Evolutionary conservation across 805 yeast genomes (phyloP), one percentile per base, ranked within the genome.

Genomic region (Teunomyces tritomae): DNA sequence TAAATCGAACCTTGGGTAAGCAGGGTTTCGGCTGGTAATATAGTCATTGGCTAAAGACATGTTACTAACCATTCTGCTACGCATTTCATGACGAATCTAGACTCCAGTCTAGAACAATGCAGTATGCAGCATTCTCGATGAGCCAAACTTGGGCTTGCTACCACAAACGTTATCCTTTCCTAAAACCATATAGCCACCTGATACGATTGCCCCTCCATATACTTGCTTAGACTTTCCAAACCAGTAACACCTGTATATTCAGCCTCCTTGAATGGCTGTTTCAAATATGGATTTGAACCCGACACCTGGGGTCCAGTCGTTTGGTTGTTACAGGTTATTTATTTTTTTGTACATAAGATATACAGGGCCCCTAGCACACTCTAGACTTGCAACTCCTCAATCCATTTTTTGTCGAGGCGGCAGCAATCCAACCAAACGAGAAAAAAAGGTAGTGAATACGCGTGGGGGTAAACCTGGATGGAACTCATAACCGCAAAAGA

Each of bases 71-170:
- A 20, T 11, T 20, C 11, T 24, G 26, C 27, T 24, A 37, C 28
- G 10, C 40, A 37, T 26, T 37, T 24, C 40, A 37, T 8, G 8
- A 20, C 40, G 40, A 37, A 37, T 37, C 40, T 37, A 37, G 40
- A 37, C 40, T 37, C 27, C 17, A 26, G 40, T 37, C 40, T 37
- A 37, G 40, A 37, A 37, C 40, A 37, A 24, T 37, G n/a, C 10
- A 28, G 14, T 14, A n/a, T 35, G 39, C 14, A 16, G 39, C 39
- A 37, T 37, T 10, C 40, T n/a, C 40, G 14, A n/a, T 8, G 34
- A 32, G 14, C 5, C 17, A 11, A 32, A 32, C 8, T n/a, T 7
- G 8, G 13, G 14, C 14, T 14, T 14, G 13, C 34, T 17, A 13
- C 34, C 34, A 32, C 17, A 6, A 16, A 32, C 16, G 24, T 20